phyloP scores from a whole-genome alignment of 2,329 filamentous ascomycete genomes.

The Tolypocladium album region DNA sequence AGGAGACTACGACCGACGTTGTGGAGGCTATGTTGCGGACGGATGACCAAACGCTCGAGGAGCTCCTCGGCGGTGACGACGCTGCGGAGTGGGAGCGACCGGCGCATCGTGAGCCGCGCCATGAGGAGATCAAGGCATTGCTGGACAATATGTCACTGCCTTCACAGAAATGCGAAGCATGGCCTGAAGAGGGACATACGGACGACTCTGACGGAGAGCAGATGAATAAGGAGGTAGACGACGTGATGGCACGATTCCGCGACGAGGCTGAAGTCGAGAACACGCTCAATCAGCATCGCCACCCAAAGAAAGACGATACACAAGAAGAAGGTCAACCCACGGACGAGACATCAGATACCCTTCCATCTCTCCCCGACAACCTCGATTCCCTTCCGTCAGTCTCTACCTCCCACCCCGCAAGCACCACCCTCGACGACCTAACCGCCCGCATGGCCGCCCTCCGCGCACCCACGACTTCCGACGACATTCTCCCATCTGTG shows the following conservation, averaged over 20 bases:
- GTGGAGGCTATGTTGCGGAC: constrained; percentile 29
- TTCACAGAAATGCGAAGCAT: constrained; percentile 14
- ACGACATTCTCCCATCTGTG: constrained; percentile 31
- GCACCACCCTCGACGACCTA: constrained; percentile 30
- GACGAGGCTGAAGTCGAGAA: constrained; percentile 33
- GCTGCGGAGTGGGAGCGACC: constrained; percentile 16
- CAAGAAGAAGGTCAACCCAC: not conserved
- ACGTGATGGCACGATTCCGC: constrained; percentile 32
- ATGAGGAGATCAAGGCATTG: constrained; percentile 23
- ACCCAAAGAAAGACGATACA: not conserved
- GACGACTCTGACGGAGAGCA: constrained; percentile 40
- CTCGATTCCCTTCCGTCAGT: constrained; percentile 24
- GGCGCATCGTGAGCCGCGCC: constrained; percentile 10
- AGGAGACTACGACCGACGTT: constrained; percentile 16
- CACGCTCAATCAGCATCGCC: constrained; percentile 1
- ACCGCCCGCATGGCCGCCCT: constrained; percentile 42
- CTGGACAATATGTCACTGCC: constrained; percentile 24
- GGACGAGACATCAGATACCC: constrained; percentile 9
- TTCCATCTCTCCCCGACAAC: constrained; percentile 36
- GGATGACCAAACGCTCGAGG: constrained; percentile 41
- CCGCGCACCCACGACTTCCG: constrained; percentile 21
- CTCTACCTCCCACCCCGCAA: constrained; percentile 10
- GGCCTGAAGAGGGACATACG: constrained; percentile 9
- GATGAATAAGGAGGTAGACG: constrained; percentile 33
- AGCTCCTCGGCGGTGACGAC: constrained; percentile 34